Conservation (phyloP, 2,329 filamentous ascomycete genomes). For the Aspergillus sp. region DNA sequence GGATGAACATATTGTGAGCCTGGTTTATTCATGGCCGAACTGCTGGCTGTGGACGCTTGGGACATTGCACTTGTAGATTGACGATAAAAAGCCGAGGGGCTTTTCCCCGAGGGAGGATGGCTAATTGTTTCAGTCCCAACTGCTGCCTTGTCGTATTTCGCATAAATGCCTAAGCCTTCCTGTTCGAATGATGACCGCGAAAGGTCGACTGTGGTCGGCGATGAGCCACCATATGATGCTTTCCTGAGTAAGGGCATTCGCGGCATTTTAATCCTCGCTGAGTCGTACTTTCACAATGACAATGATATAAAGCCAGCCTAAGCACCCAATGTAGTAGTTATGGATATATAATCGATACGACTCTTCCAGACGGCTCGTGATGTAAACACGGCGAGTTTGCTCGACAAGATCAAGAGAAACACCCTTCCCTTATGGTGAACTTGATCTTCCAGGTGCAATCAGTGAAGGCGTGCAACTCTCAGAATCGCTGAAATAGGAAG, state of each 20-base stretch:
- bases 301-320: conserved; percentile 20
- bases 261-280: conserved; percentile 40
- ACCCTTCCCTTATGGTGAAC: background rate
- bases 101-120: conserved; percentile 39
- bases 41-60: conserved; percentile 51
- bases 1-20: conserved; percentile 56
- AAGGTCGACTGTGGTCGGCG: conserved; percentile 54
- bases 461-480: background rate
- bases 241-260: conserved; percentile 60
- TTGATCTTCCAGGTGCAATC: background rate
- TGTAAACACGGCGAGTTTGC: background rate
- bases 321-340: conserved; percentile 6
- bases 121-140: conserved; percentile 42
- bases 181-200: conserved; percentile 58
- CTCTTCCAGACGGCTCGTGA: background rate
- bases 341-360: background rate
- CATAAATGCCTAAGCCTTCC: conserved; percentile 58
- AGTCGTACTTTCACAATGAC: conserved; percentile 21
- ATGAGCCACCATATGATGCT: conserved; percentile 51
- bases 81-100: conserved; percentile 47
- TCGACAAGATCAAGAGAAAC: too few relatives aligned
- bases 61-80: conserved; percentile 59
- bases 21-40: conserved; percentile 51
- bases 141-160: conserved; percentile 33
- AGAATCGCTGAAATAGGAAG: background rate